phyloP scores from a whole-genome alignment of 192 early-diverging fungal species.

The Phlyctochytrium arcticum region DNA sequence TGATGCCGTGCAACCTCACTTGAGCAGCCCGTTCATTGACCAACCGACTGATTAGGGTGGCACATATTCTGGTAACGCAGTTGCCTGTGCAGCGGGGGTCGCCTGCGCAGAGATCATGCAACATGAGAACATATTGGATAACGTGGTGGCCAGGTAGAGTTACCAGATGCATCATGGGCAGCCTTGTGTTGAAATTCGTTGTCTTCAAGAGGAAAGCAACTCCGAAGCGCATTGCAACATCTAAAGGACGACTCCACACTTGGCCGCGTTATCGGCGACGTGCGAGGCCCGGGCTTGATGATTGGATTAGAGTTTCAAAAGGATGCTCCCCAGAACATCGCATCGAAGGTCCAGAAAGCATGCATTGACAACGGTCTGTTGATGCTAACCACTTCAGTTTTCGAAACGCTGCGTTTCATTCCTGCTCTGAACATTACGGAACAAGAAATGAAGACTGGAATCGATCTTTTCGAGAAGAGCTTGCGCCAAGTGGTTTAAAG shows the following conservation, averaged over 20 bases:
- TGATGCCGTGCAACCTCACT: too few relatives aligned
- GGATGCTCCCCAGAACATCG: background rate
- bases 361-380: conserved; percentile 2
- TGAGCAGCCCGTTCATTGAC: background rate
- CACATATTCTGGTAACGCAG: conserved; percentile 16
- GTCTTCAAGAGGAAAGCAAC: background rate
- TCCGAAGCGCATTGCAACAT: background rate
- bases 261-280: conserved; percentile 6
- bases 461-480: conserved; percentile 6
- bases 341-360: background rate
- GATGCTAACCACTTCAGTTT: conserved; percentile 11
- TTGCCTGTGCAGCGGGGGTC: conserved; percentile 10
- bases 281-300: conserved; percentile 7
- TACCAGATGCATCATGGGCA: background rate
- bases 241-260: background rate
- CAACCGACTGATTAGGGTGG: background rate
- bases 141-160: conserved; percentile 3
- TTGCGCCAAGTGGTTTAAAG: background rate
- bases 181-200: background rate
- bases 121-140: conserved; percentile 2
- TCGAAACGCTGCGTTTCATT: conserved; percentile 17
- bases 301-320: conserved; percentile 1
- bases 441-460: conserved; percentile 1
- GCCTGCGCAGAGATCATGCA: conserved; percentile 17
- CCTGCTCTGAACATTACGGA: conserved; percentile 5